phyloP scores from a whole-genome alignment of 495 filamentous ascomycete genomes.

The Paragyromitra xinjiangensis region DNA sequence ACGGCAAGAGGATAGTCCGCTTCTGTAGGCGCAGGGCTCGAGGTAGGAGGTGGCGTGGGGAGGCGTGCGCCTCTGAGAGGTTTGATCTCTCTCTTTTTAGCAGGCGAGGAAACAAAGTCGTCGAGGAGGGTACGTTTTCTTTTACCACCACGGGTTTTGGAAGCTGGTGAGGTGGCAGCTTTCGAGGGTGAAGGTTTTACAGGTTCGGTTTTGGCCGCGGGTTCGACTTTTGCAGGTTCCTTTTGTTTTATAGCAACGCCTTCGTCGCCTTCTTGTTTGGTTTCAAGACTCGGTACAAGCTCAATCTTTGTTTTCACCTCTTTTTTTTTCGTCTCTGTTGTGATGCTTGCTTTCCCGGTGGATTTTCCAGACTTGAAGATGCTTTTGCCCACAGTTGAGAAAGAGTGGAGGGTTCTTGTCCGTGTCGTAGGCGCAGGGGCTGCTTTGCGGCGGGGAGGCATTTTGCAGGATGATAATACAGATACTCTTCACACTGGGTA shows the following conservation, averaged over 20 bases:
- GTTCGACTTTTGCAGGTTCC: constrained; percentile 9
- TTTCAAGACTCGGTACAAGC: constrained; percentile 16
- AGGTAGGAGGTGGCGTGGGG: constrained; percentile 16
- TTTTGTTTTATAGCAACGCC: constrained; percentile 41
- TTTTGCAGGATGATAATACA: constrained; percentile 30
- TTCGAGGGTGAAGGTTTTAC: constrained; percentile 19
- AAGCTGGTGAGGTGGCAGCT: constrained; percentile 9
- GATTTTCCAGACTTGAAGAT: constrained; percentile 45
- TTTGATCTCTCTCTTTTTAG: constrained; percentile 44
- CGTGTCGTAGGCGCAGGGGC: constrained; percentile 30
- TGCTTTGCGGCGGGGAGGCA: constrained; percentile 53
- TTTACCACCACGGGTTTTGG: constrained; percentile 29
- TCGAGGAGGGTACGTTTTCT: constrained; percentile 45
- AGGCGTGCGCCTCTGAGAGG: constrained; percentile 6
- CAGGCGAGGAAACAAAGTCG: constrained; percentile 39
- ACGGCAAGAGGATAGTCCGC: constrained; percentile 7
- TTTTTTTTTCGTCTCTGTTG: constrained; percentile 29
- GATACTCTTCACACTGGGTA: constrained; percentile 41
- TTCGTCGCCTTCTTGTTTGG: constrained; percentile 53
- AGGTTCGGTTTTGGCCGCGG: background rate
- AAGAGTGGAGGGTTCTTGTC: constrained; percentile 49
- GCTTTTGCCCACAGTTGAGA: constrained; percentile 41
- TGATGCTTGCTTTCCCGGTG: constrained; percentile 23
- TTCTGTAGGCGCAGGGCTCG: constrained; percentile 13
- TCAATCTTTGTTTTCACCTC: constrained; percentile 12